Base-by-base conservation (phyloP, 2,329 filamentous ascomycete species). In the Verticillium isaacii region DNA sequence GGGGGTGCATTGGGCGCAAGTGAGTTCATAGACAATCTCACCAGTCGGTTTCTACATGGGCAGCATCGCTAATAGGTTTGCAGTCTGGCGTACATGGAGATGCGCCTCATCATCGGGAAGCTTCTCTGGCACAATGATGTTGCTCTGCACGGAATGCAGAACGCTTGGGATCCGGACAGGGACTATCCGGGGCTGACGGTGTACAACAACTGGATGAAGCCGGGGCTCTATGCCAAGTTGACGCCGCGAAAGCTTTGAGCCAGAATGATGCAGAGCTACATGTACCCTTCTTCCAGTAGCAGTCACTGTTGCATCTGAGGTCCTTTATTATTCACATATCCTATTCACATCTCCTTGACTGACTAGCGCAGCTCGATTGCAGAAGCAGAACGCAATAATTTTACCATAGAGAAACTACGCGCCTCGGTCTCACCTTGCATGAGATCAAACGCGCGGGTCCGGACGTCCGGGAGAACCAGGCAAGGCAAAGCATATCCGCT, bases 1-100 rank as follows among this genome's bases (percentile, higher is more conserved):
- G 78, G 12, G 68, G 69, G n/a, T 81, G 79, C 60, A 68, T 80
- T 9, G 78, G 79, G 6, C 57, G 57, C n/a, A 58, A 58, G 57
- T 58, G 25, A 41, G 57, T 58, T 25, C 2, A 32, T 9, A n/a
- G n/a, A n/a, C n/a, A n/a, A n/a, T n/a, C n/a, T n/a, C n/a, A 7
- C n/a, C 19, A 17, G 9, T 7, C 17, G 39, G 1, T 23, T 12
- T 29, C 4, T 58, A 7, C 14, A 14, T 25, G 5, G 34, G 9
- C 9, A 58, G 6, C 12, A 41, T 36, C 36, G n/a, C 55, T 56
- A 32, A 56, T 29, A 56, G 12, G 29, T 29, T 15, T n/a, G 11
- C 32, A 56, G 55, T 15, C 37, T 58, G 57, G 19, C 57, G 17
- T 32, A 56, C 19, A 58, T 58, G 57, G 57, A 58, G 29, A 58